phyloP scores from a whole-genome alignment of 2,329 filamentous ascomycete genomes.

The Colletotrichum tamarilloi region DNA sequence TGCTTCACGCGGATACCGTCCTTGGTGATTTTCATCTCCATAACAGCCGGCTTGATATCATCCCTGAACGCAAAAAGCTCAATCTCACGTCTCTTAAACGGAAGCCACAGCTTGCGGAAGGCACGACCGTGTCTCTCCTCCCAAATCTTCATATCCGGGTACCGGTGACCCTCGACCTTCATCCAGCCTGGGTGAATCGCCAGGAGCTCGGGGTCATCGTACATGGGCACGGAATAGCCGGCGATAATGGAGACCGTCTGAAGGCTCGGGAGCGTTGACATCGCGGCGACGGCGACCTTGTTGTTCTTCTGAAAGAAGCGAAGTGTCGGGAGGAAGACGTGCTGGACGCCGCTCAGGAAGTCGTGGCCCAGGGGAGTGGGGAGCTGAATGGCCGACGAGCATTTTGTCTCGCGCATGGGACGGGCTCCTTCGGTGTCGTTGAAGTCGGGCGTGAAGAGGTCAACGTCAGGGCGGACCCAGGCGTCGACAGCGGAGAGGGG shows the following conservation, averaged over 20 bases:
- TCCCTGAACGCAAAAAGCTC: neutral
- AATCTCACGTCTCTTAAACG: neutral
- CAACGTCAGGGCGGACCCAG: slow-evolving; percentile 30
- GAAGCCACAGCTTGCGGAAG: neutral
- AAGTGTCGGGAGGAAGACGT: neutral
- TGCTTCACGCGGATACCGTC: neutral
- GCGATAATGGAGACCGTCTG: neutral
- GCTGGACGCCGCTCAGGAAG: neutral
- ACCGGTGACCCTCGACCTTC: neutral
- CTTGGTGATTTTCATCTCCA: neutral
- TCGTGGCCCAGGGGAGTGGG: neutral
- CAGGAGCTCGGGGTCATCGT: neutral
- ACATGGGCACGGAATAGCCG: neutral
- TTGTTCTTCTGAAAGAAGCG: slow-evolving; percentile 5
- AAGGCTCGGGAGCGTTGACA: slow-evolving; percentile 7
- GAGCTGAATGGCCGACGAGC: neutral
- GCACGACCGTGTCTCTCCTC: neutral
- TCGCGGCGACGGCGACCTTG: neutral
- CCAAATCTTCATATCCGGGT: neutral
- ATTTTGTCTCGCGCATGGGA: neutral
- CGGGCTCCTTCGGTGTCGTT: slow-evolving; percentile 28
- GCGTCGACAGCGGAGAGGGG: neutral
- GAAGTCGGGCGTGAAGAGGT: slow-evolving; percentile 39
- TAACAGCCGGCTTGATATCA: neutral
- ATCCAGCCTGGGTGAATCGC: neutral